Conservation (phyloP, 1,284 basidiomycete genomes). For the Fomitopsis pinicola region DNA sequence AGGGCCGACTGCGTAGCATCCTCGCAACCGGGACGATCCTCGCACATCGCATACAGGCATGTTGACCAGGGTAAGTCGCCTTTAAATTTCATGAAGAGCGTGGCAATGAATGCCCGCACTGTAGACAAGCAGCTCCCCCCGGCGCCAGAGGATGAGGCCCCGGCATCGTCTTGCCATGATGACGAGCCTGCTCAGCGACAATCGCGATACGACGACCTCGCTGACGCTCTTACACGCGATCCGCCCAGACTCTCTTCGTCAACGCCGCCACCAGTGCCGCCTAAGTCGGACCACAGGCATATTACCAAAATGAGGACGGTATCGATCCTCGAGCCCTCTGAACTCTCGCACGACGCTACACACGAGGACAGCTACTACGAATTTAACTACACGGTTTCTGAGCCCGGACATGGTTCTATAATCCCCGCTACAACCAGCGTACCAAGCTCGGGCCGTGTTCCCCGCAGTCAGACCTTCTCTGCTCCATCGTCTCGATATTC, state of each 20-base stretch:
- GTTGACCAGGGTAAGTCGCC: background rate
- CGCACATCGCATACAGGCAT: background rate
- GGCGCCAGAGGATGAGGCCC: background rate
- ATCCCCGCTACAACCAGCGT: constrained; percentile 8
- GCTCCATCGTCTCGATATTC: background rate
- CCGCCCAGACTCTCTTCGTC: constrained; percentile 2
- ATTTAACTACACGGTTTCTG: constrained; percentile 15
- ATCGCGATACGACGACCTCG: constrained; percentile 5
- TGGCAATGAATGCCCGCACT: background rate
- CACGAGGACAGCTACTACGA: background rate
- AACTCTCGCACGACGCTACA: constrained; percentile 12
- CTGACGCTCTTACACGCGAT: constrained; percentile 5
- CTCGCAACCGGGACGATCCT: background rate
- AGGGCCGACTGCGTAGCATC: background rate
- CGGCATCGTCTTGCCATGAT: background rate
- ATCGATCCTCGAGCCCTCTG: constrained; percentile 17
- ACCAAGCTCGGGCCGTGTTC: constrained; percentile 12
- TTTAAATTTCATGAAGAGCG: background rate
- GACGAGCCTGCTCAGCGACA: background rate
- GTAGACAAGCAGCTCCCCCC: background rate
- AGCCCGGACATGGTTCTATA: constrained; percentile 15
- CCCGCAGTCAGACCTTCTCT: constrained; percentile 1
- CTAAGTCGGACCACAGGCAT: constrained; percentile 9
- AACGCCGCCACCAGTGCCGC: constrained; percentile 15
- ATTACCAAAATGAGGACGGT: constrained; percentile 12